Percentiles rank a stretch among this genome's conserved stretches.
Evolutionary conservation across 2,329 filamentous ascomycete species (phyloP).

Genomic region (Nemania sp.): DNA sequence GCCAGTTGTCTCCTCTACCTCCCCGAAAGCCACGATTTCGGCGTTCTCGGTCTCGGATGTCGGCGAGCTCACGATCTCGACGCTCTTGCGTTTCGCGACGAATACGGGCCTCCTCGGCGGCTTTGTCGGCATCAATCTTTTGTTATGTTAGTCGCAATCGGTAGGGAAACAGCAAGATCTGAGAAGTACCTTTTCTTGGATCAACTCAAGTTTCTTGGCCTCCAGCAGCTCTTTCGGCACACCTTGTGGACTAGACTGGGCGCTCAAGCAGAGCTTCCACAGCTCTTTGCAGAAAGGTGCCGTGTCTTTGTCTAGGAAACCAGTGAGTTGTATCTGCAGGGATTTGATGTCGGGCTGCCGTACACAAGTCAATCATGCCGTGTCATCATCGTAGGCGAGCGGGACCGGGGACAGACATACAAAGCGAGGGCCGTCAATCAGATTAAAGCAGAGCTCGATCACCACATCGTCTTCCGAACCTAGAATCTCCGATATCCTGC

Average conservation of each 20-base stretch:
- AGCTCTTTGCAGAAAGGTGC: constrained; percentile 88
- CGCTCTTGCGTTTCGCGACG: constrained; percentile 72
- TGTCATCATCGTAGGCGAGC: neutral
- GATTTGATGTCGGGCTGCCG: constrained; percentile 90
- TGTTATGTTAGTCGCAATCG: no score
- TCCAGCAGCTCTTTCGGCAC: constrained; percentile 94
- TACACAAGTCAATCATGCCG: constrained; percentile 4
- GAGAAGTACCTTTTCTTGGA: constrained; percentile 81
- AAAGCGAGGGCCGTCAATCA: constrained; percentile 28
- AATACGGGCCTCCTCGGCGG: constrained; percentile 72
- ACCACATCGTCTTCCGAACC: constrained; percentile 96
- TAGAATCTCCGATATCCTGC: constrained; percentile 82
- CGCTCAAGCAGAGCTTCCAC: constrained; percentile 89
- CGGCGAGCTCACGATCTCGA: constrained; percentile 71
- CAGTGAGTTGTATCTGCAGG: constrained; percentile 90
- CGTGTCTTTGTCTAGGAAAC: constrained; percentile 93
- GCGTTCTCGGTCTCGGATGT: constrained; percentile 67
- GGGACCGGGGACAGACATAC: constrained; percentile 13
- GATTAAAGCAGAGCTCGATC: constrained; percentile 71
- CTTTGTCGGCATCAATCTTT: constrained; percentile 82
- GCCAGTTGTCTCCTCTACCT: constrained; percentile 57
- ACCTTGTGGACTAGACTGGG: constrained; percentile 83
- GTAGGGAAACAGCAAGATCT: no score
- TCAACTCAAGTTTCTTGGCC: constrained; percentile 92
- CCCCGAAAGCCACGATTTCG: constrained; percentile 55